phyloP scores from a whole-genome alignment of 23 red algal genomes.

The Agarophyton chilense region DNA sequence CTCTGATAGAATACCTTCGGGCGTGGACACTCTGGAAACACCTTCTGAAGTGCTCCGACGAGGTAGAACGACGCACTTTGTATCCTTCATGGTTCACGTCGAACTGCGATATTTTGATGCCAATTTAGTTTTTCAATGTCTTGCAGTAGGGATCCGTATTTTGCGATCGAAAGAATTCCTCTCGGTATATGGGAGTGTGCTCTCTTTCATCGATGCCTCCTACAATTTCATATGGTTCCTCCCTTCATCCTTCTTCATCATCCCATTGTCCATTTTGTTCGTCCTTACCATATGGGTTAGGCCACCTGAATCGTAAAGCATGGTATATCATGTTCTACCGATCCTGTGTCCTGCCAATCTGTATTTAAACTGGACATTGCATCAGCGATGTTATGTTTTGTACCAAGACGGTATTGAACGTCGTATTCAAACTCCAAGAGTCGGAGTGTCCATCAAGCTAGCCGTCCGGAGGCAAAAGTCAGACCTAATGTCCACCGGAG shows the following conservation, averaged over 20 bases:
- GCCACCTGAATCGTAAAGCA: not conserved
- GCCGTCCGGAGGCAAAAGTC: too few relatives aligned
- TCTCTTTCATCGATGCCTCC: not conserved
- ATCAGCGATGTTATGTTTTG: too few relatives aligned
- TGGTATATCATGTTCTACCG: not conserved
- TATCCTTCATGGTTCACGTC: not conserved
- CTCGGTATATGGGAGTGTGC: not conserved
- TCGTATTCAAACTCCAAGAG: too few relatives aligned
- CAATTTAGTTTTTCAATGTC: not conserved
- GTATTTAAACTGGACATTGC: slow-evolving; percentile 8
- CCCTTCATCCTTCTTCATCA: not conserved
- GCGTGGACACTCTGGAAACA: not conserved
- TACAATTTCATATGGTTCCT: not conserved
- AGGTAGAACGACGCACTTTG: not conserved
- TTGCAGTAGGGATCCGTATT: not conserved
- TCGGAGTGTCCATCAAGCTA: too few relatives aligned
- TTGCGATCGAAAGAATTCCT: not conserved
- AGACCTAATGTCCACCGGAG: too few relatives aligned
- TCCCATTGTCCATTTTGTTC: not conserved
- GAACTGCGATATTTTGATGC: not conserved
- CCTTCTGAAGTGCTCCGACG: slow-evolving; percentile 17
- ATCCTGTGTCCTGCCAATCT: not conserved
- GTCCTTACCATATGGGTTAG: not conserved
- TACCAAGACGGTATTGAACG: too few relatives aligned
- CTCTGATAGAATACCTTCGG: not conserved